Evolutionary conservation across 257 asterid genomes (phyloP), one percentile per base, ranked within the genome.

Genomic region (Apocynum venetum): DNA sequence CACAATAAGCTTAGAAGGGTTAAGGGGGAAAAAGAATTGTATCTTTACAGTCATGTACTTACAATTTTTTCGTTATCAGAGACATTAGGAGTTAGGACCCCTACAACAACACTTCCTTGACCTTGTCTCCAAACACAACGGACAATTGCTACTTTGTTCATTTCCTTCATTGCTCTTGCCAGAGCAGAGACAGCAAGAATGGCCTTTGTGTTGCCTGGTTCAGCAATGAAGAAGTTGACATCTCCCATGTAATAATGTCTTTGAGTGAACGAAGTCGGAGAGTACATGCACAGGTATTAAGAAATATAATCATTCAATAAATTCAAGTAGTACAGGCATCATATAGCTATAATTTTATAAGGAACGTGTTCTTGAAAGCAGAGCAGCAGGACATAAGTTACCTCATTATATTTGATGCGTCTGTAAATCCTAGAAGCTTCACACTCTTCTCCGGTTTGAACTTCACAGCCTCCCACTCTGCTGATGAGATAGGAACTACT

Each of bases 61-160:
- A 95, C 99, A 53, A 89, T 73, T 71, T 76, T 83, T 49, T 88
- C 88, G 75, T 80, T 89, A 86, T 88, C 94, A 25, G 97, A 93
- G n/a, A 93, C 73, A 81, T 85, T 84, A 64, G 98, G 97, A 76
- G 97, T 88, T 78, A 96, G 89, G 80, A 91, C 95, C 79, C 99
- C 99, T 71, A 91, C 80, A 73, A 90, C 96, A 76, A 93, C 98
- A 85, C 84, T 96, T 41, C 91, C 83, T 88, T 91, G 99, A 48
- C 98, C 98, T 86, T 93, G 98, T 81, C 97, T 96, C 99, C 99
- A 96, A 65, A 90, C 98, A 75, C 98, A 96, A 64, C 99, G 99
- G 63, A 93, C 73, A 80, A 96, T 90, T 40, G 99, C 99, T 61
- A 89, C 96, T 87, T 91, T 91, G 83, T 88, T 86, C 88, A 79